Evolutionary conservation across 768 basidiomycete species (phyloP).

Genomic region (Thelephora ganbajun): DNA sequence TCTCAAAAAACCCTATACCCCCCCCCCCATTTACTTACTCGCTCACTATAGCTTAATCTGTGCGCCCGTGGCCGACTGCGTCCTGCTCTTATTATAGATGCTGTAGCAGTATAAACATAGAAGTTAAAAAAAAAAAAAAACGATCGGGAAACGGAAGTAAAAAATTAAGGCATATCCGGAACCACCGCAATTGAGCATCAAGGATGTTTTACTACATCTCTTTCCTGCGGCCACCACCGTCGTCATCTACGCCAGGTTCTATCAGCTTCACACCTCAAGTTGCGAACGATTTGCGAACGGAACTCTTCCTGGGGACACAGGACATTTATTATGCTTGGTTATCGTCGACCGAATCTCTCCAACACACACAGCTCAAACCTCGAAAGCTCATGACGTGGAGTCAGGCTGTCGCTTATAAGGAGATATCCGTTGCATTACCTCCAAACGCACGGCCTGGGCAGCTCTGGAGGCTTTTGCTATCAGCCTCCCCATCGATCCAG

Average conservation of each 20-base stretch:
- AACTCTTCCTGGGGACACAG: conserved; percentile 34
- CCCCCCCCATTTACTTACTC: too few species aligned
- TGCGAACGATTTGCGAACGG: conserved; percentile 82
- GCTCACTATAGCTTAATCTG: too few species aligned
- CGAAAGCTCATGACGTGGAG: conserved; percentile 68
- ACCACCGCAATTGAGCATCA: too few species aligned
- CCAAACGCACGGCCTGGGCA: conserved; percentile 34
- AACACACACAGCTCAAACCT: conserved; percentile 16
- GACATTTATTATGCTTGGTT: conserved; percentile 67
- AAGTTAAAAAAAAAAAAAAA: too few species aligned
- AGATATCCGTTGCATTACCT: conserved; percentile 55
- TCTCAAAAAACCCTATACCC: too few species aligned
- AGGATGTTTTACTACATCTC: conserved; percentile 81
- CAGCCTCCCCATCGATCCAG: conserved; percentile 18
- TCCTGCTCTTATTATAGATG: too few species aligned
- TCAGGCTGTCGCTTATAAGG: conserved; percentile 53
- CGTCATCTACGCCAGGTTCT: conserved; percentile 25
- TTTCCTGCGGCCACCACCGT: conserved; percentile 77
- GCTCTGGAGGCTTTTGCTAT: conserved; percentile 53
- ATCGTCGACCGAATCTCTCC: conserved; percentile 8
- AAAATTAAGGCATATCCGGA: too few species aligned
- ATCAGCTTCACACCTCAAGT: conserved; percentile 72
- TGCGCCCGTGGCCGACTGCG: too few species aligned
- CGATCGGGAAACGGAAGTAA: too few species aligned
- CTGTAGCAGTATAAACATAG: too few species aligned